phyloP scores from a whole-genome alignment of 2,329 filamentous ascomycete species.

The Pseudocercospora macadamiae region DNA sequence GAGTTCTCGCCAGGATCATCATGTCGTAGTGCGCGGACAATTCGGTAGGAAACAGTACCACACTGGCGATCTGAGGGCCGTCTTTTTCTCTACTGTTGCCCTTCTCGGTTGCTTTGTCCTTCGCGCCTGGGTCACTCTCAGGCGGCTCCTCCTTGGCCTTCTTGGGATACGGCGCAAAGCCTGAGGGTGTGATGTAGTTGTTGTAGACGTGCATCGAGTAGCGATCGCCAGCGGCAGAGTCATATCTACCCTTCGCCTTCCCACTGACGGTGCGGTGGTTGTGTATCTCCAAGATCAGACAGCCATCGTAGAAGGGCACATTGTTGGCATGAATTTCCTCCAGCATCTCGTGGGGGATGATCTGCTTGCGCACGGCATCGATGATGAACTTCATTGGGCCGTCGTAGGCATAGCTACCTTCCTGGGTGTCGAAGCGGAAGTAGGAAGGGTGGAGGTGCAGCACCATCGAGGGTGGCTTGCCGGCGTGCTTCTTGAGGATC shows the following conservation, averaged over 20 bases:
- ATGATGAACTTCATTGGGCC: slow-evolving; percentile 85
- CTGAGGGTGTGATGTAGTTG: slow-evolving; percentile 84
- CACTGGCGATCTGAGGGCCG: slow-evolving; percentile 68
- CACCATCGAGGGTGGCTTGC: slow-evolving; percentile 76
- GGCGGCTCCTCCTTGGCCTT: slow-evolving; percentile 42
- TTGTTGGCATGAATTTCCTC: slow-evolving; percentile 71
- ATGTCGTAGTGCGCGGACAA: slow-evolving; percentile 77
- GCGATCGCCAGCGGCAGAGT: slow-evolving; percentile 58
- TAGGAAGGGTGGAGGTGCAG: slow-evolving; percentile 83
- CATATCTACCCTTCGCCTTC: slow-evolving; percentile 44
- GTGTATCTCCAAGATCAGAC: slow-evolving; percentile 91
- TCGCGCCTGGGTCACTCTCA: slow-evolving; percentile 39
- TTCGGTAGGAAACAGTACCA: slow-evolving; percentile 82
- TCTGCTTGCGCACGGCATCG: slow-evolving; percentile 74
- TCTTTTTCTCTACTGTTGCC: slow-evolving; percentile 30
- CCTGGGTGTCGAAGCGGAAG: slow-evolving; percentile 91
- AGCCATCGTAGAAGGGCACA: slow-evolving; percentile 88
- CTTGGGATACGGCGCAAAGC: slow-evolving; percentile 72
- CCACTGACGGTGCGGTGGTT: slow-evolving; percentile 74
- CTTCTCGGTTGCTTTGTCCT: slow-evolving; percentile 47
- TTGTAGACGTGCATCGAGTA: slow-evolving; percentile 94
- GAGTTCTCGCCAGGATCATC: slow-evolving; percentile 73
- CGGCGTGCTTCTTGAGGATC: slow-evolving; percentile 79
- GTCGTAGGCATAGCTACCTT: slow-evolving; percentile 88
- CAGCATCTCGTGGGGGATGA: slow-evolving; percentile 86